A percentile compares a stretch with the other conserved stretches of the same genome.
Evolutionary conservation across 345 rosid genomes (phyloP).

Genomic region (Corchorus olitorius): DNA sequence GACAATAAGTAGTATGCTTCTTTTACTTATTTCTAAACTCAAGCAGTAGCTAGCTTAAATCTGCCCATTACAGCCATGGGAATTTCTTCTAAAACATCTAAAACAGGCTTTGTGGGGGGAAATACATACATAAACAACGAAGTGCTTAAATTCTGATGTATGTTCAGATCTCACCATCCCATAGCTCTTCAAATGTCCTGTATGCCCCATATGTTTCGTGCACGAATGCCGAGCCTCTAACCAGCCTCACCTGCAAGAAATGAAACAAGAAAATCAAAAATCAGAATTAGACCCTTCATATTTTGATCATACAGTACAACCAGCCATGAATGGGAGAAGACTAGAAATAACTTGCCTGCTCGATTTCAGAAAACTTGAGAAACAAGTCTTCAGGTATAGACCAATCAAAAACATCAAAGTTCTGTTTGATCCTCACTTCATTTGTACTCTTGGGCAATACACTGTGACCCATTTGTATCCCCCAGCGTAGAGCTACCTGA

Average conservation of each 20-base stretch:
- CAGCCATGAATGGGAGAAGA: background rate
- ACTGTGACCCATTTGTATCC: conserved; percentile 63
- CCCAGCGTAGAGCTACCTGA: conserved; percentile 71
- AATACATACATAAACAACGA: background rate
- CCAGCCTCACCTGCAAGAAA: conserved; percentile 29
- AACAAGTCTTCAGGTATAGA: conserved; percentile 44
- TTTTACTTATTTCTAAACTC: background rate
- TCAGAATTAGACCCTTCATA: background rate
- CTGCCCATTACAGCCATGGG: background rate
- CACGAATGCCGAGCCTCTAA: conserved; percentile 34
- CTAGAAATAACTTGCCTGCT: conserved; percentile 51
- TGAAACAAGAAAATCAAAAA: background rate
- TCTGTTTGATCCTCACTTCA: conserved; percentile 46
- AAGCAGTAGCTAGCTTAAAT: background rate
- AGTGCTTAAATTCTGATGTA: background rate
- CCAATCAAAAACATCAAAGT: conserved; percentile 51
- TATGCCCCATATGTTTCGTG: conserved; percentile 42
- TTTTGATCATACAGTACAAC: background rate
- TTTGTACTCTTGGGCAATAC: conserved; percentile 65
- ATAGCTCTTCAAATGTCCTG: conserved; percentile 40
- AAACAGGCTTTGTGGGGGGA: background rate
- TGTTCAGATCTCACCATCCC: conserved; percentile 42
- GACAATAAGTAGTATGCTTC: background rate
- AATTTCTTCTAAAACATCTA: background rate
- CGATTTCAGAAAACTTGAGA: conserved; percentile 44